These are phyloP conservation scores for Magnaporthiopsis rhizophila DNA, from an alignment of 2,329 filamentous ascomycete genomes.

Conservation along the genomic window DNA sequence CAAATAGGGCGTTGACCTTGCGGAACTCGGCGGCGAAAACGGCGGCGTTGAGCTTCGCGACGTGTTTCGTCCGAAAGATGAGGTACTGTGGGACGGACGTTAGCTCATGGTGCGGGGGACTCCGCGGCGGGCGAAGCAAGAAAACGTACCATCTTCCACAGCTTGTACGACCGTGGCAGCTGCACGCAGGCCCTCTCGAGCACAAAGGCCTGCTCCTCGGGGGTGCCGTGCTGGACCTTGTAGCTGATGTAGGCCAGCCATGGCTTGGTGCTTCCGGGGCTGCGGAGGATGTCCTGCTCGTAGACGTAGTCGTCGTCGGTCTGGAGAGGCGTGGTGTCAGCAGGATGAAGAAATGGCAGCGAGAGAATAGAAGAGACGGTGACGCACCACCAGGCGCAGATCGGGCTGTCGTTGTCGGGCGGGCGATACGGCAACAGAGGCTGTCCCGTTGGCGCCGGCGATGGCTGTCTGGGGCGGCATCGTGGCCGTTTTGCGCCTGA, in stretches of 20 bases:
- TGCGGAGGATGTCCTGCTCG: slow-evolving; percentile 89
- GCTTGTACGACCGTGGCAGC: slow-evolving; percentile 90
- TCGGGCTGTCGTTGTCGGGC: slow-evolving; percentile 23
- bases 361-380: neutral
- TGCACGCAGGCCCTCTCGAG: slow-evolving; percentile 88
- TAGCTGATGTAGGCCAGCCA: slow-evolving; percentile 93
- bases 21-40: slow-evolving; percentile 72
- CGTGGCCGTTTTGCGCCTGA: neutral
- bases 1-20: slow-evolving; percentile 93
- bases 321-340: slow-evolving; percentile 9
- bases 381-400: slow-evolving; percentile 40
- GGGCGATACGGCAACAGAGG: slow-evolving; percentile 10
- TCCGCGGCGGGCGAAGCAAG: neutral
- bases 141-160: slow-evolving; percentile 79
- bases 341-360: neutral
- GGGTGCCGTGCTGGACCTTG: slow-evolving; percentile 78
- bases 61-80: slow-evolving; percentile 71
- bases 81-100: slow-evolving; percentile 56
- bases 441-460: slow-evolving; percentile 14
- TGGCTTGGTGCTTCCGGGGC: slow-evolving; percentile 78
- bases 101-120: neutral
- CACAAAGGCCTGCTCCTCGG: slow-evolving; percentile 76
- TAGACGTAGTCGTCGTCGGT: slow-evolving; percentile 85
- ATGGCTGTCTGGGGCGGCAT: neutral
- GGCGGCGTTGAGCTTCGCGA: slow-evolving; percentile 75